Conservation (phyloP, 768 basidiomycete genomes). For the Tylopilus felleus region DNA sequence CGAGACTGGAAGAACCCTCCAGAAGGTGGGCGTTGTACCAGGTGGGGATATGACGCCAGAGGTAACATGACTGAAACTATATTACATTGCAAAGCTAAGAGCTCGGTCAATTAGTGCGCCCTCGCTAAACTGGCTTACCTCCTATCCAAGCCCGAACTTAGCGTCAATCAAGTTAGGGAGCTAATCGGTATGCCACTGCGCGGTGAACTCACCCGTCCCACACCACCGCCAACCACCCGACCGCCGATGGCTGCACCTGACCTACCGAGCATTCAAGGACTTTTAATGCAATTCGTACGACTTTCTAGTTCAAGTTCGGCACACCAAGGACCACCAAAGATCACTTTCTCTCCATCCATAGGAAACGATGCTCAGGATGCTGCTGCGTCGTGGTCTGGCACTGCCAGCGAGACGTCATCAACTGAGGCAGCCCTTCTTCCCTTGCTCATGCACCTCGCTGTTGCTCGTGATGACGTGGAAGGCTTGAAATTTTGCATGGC, state of each 20-base stretch:
- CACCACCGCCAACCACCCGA: conserved; percentile 42
- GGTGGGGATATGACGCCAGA: conserved; percentile 97
- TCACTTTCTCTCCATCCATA: conserved; percentile 30
- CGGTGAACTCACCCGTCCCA: conserved; percentile 74
- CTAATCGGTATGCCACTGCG: conserved; percentile 78
- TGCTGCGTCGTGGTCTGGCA: conserved; percentile 72
- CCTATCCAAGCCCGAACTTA: conserved; percentile 79
- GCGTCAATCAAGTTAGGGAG: conserved; percentile 61
- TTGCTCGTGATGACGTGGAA: conserved; percentile 64
- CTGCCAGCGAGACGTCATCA: conserved; percentile 67
- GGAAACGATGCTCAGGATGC: conserved; percentile 42
- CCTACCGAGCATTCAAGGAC: conserved; percentile 57
- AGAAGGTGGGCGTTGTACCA: conserved; percentile 72
- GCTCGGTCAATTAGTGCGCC: conserved; percentile 61
- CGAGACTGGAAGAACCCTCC: conserved; percentile 69
- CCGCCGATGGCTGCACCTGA: conserved; percentile 40
- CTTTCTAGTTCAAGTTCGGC: conserved; percentile 49
- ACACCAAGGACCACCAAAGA: conserved; percentile 36
- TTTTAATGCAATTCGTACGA: conserved; percentile 67
- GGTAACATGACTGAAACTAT: conserved; percentile 37
- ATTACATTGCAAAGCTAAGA: neutral
- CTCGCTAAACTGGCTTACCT: conserved; percentile 88
- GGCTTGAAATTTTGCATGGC: conserved; percentile 58
- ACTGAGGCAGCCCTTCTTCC: conserved; percentile 73
- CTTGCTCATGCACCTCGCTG: conserved; percentile 76